Base-by-base conservation (phyloP, 176 grass and related monocot species). In the Lolium multiflorum region DNA sequence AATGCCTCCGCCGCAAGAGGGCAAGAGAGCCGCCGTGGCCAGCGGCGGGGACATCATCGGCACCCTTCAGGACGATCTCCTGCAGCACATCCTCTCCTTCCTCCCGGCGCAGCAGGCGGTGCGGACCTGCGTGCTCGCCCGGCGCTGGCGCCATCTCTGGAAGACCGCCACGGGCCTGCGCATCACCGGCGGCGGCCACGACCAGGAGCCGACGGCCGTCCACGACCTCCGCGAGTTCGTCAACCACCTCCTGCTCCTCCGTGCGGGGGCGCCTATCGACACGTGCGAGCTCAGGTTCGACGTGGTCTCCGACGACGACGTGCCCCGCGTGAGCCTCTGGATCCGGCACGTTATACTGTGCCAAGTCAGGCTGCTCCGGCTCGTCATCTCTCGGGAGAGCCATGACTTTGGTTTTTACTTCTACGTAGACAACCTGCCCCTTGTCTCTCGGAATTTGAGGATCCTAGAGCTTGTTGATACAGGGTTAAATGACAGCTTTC, bases 71-170 rank as follows among this genome's bases (percentile, higher is more conserved):
- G 71, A 74, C 1, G 71, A 74, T 10, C 71, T 74, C 46, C 46
- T 74, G 46, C 22, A 74, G 44, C 46, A 74, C 71, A 7, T 74
- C 3, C 47, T 74, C 46, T 74, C 71, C 71, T 74, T 74, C 71
- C 71, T 74, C 6, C 71, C 71, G 71, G 71, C 71, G 71, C 71
- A 51, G 71, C 71, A 74, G 47, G 71, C 71, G 13, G 71, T 74
- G 13, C 46, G 22, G 46, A 74, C 71, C 71, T 74, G 22, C 47
- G 71, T 74, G 47, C 71, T 74, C 71, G 22, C 46, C 46, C 71
- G 13, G 3, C 71, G 71, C 21, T 74, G 71, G 71, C 71, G 71
- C 47, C 7, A 9, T 16, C 71, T 74, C 71, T 74, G 71, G 71
- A 74, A 74, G 24, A 51, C 47, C 13, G 47, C 14, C 13, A 16